phyloP scores from a whole-genome alignment of 306 rosid species.

The Sophora flavescens region DNA sequence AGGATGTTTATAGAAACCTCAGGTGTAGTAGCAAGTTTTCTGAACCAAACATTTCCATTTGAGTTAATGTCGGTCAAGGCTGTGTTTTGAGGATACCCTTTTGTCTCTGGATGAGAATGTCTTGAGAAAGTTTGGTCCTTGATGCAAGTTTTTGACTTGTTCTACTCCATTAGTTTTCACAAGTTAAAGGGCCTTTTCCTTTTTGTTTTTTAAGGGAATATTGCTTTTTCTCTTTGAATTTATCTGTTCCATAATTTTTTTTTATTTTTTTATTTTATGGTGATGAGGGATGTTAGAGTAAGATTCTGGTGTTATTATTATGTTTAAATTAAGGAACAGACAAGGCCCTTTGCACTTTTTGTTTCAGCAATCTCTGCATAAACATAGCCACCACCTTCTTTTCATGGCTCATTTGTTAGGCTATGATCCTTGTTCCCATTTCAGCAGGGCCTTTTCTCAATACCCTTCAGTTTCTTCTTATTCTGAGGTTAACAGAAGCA shows the following conservation, averaged over 20 bases:
- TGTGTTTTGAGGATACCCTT: slow-evolving; percentile 33
- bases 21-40: not conserved
- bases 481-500: slow-evolving; percentile 43
- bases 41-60: slow-evolving; percentile 5
- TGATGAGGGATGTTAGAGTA: slow-evolving; percentile 41
- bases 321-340: slow-evolving; percentile 54
- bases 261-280: slow-evolving; percentile 26
- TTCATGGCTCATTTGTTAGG: slow-evolving; percentile 53
- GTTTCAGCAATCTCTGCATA: slow-evolving; percentile 22
- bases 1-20: not conserved
- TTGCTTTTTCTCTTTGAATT: slow-evolving; percentile 33
- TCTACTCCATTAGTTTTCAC: slow-evolving; percentile 14
- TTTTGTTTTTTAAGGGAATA: slow-evolving; percentile 19
- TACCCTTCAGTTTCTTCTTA: slow-evolving; percentile 30
- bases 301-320: slow-evolving; percentile 49
- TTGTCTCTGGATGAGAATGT: slow-evolving; percentile 34
- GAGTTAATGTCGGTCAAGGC: slow-evolving; percentile 42
- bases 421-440: slow-evolving; percentile 50
- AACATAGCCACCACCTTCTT: not conserved
- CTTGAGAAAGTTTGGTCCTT: slow-evolving; percentile 29
- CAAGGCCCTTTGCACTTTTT: slow-evolving; percentile 46
- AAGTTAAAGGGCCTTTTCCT: too few relatives aligned
- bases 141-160: not conserved
- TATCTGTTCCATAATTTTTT: not conserved
- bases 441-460: slow-evolving; percentile 43